These are phyloP conservation scores for Lepiota venenata DNA, from an alignment of 768 basidiomycete genomes.

Conservation along the genomic window DNA sequence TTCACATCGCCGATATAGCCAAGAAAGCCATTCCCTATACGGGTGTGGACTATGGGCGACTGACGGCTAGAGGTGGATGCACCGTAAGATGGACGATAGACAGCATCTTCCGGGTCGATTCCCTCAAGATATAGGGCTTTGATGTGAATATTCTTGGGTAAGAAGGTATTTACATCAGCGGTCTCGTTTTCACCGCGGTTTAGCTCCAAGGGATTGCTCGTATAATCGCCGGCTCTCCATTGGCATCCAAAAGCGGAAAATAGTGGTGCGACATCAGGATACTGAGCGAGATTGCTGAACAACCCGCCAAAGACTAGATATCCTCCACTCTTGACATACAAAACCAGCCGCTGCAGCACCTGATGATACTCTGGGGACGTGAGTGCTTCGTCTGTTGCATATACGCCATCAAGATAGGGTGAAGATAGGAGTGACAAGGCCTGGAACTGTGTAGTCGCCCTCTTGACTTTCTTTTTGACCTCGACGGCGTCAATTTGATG, in stretches of 20 bases:
- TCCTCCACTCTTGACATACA: constrained; percentile 26
- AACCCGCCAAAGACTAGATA: constrained; percentile 26
- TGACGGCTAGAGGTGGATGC: constrained; percentile 12
- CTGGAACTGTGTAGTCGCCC: constrained; percentile 13
- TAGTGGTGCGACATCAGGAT: constrained; percentile 17
- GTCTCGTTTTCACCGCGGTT: constrained; percentile 7
- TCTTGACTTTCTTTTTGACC: constrained; percentile 16
- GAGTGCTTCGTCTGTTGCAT: constrained; percentile 26
- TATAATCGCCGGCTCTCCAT: constrained; percentile 17
- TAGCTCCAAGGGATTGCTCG: constrained; percentile 15
- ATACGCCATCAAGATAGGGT: constrained; percentile 24
- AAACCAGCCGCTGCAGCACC: constrained; percentile 20
- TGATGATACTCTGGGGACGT: constrained; percentile 15
- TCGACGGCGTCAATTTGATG: constrained; percentile 15
- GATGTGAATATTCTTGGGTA: constrained; percentile 22
- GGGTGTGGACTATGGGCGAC: constrained; percentile 23
- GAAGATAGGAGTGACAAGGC: constrained; percentile 20
- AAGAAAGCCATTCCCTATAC: constrained; percentile 25
- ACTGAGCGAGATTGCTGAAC: constrained; percentile 17
- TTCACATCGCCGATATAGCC: constrained; percentile 35
- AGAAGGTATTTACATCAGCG: constrained; percentile 13
- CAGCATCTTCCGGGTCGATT: constrained; percentile 17
- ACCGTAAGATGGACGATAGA: constrained; percentile 20
- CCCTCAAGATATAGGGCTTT: constrained; percentile 25
- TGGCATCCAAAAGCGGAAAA: constrained; percentile 19